A percentile compares a stretch with the other conserved stretches of the same genome.
Conservation (phyloP, 2,329 filamentous ascomycete genomes). For the Gyromitra esculenta region DNA sequence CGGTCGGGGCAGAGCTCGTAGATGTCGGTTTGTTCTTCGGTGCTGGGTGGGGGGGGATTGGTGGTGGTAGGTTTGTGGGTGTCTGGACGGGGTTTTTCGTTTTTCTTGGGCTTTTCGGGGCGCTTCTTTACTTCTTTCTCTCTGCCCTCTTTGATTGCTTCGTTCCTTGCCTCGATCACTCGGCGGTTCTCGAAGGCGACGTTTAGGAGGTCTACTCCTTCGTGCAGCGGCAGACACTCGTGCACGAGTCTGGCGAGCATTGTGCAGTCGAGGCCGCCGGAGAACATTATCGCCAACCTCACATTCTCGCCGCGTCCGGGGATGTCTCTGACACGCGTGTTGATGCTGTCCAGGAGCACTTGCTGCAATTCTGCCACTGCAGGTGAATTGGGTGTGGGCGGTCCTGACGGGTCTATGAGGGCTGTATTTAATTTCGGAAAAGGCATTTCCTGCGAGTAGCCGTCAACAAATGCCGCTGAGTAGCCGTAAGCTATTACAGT, state of each 20-base stretch:
- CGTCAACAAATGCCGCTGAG: conserved; percentile 19
- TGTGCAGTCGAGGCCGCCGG: conserved; percentile 92
- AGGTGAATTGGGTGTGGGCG: conserved; percentile 62
- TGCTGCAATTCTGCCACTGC: conserved; percentile 67
- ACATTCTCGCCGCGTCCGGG: conserved; percentile 61
- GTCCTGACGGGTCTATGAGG: conserved; percentile 59
- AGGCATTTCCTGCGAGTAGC: conserved; percentile 54
- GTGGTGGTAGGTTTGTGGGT: background rate
- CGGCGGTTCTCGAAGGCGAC: conserved; percentile 96
- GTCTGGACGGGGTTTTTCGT: background rate
- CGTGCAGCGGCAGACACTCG: conserved; percentile 73
- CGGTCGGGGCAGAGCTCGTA: conserved; percentile 92
- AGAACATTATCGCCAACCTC: conserved; percentile 83
- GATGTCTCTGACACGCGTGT: conserved; percentile 72
- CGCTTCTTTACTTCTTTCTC: conserved; percentile 25
- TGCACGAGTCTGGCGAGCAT: conserved; percentile 82
- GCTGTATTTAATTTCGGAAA: conserved; percentile 58
- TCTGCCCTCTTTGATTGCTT: conserved; percentile 57
- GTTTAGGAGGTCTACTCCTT: conserved; percentile 87
- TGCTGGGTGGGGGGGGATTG: conserved; percentile 7
- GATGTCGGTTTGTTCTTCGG: conserved; percentile 58
- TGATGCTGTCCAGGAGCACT: conserved; percentile 71
- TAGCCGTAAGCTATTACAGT: background rate
- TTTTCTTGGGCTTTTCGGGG: conserved; percentile 21
- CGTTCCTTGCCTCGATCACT: conserved; percentile 68